Evolutionary conservation across 1,139 yeast genomes (phyloP), one percentile per base, ranked within the genome.

Genomic region (Arxiozyma slooffiae): DNA sequence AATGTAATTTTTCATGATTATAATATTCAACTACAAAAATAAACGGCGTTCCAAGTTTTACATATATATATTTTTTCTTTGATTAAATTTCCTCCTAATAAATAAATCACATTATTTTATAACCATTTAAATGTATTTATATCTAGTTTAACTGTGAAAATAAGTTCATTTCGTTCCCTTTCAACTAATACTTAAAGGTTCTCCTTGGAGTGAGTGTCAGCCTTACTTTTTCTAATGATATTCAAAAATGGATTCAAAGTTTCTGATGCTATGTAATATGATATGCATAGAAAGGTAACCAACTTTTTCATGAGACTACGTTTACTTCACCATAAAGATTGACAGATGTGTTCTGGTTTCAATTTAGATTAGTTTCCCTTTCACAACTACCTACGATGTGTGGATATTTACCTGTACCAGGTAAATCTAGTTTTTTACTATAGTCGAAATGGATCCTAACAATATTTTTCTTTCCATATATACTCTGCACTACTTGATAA

Each of bases 301-400:
- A 58, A 76, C 73, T 51, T 72, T 70, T 38, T 71, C 64, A 63
- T 85, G 84, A 64, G 78, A 84, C 51, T 80, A n/a, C 81, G 6
- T 88, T 90, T 40, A 85, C 76, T 60, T 84, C 94, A 38, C 89
- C 82, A 71, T 84, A 85, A 53, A 84, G 71, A 52, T 75, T 77
- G 16, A 75, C 67, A 49, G 75, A 73, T 18, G 78, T 76, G 50
- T 75, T 71, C 39, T 53, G 54, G 42, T 64, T n/a, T 48, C 41
- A 64, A 55, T 7, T 57, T 48, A 22, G 63, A 49, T 9, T 42
- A 36, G 7, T 26, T 23, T 1, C 38, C 39, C 23, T 69, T 57
- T 77, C 81, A 55, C 78, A 73, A 21, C 78, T 67, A 1, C 75
- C 67, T 4, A 75, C 75, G 38, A 72, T 70, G 53, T 69, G 69